These are phyloP conservation scores for Mimosa bimucronata DNA, from an alignment of 306 rosid species.

Conservation along the genomic window DNA sequence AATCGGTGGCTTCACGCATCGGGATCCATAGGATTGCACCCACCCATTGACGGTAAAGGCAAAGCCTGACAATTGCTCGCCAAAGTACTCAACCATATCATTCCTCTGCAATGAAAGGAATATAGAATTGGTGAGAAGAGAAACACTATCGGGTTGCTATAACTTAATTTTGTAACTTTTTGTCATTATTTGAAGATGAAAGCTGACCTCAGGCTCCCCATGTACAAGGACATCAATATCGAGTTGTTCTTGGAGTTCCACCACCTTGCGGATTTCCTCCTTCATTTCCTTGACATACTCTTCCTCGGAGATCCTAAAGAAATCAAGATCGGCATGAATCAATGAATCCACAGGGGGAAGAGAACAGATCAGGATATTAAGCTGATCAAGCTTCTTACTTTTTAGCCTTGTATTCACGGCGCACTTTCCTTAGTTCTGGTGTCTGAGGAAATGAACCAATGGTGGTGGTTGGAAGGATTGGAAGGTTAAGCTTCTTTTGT, in stretches of 20 bases:
- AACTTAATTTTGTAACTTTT: neutral
- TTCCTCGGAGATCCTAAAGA: constrained; percentile 79
- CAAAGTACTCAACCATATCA: constrained; percentile 95
- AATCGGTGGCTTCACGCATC: constrained; percentile 97
- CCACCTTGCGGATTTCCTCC: constrained; percentile 78
- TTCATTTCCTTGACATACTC: constrained; percentile 72
- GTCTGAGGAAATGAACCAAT: constrained; percentile 98
- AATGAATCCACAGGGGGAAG: constrained; percentile 25
- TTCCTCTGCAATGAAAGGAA: constrained; percentile 69
- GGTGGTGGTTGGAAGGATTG: constrained; percentile 93
- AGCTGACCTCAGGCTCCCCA: constrained; percentile 91
- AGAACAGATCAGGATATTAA: constrained; percentile 21
- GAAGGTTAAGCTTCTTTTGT: constrained; percentile 93
- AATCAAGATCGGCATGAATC: constrained; percentile 22
- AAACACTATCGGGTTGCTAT: neutral
- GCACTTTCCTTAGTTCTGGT: constrained; percentile 80
- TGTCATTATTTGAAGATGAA: constrained; percentile 12
- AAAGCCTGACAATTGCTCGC: constrained; percentile 90
- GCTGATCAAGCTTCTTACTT: constrained; percentile 55
- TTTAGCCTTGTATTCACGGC: constrained; percentile 93
- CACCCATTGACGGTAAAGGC: constrained; percentile 90
- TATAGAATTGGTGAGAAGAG: constrained; percentile 32
- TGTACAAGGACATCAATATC: constrained; percentile 95
- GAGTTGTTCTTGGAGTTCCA: constrained; percentile 85
- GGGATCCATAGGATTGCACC: constrained; percentile 97